Conservation (phyloP, 163 green algal genomes). For the Chlorella variabilis region DNA sequence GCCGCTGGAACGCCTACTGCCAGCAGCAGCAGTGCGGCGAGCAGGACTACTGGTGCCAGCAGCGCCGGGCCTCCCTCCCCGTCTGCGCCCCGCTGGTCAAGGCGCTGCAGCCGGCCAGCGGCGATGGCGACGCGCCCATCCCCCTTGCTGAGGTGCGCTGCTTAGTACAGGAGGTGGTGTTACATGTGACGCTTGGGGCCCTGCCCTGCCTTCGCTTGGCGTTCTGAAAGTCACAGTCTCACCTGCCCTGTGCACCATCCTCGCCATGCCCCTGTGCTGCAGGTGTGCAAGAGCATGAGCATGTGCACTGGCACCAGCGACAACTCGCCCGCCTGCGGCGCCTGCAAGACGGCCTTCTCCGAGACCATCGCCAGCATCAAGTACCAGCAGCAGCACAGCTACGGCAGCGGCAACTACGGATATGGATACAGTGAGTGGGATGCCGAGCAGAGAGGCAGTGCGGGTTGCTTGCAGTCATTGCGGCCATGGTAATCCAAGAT, state of each 20-base stretch:
- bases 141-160: not conserved
- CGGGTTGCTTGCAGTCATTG: no score
- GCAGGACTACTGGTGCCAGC: constrained; percentile 2
- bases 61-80: not conserved
- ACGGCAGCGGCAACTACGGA: not conserved
- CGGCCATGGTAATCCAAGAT: no score
- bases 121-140: not conserved
- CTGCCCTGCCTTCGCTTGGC: no score
- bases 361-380: not conserved
- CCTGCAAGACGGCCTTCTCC: not conserved
- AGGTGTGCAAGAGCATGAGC: constrained; percentile 4
- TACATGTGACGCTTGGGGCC: not conserved
- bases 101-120: not conserved
- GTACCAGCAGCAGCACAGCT: not conserved
- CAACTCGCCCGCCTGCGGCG: not conserved
- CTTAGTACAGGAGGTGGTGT: no score
- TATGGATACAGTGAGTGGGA: not conserved
- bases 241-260: no score
- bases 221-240: no score
- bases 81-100: constrained; percentile 1
- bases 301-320: constrained; percentile 4
- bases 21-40: not conserved
- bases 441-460: no score
- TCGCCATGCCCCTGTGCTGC: no score
- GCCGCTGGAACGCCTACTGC: constrained; percentile 11